Conservation (phyloP, 768 basidiomycete genomes). For the Leccinum disarticulatum region DNA sequence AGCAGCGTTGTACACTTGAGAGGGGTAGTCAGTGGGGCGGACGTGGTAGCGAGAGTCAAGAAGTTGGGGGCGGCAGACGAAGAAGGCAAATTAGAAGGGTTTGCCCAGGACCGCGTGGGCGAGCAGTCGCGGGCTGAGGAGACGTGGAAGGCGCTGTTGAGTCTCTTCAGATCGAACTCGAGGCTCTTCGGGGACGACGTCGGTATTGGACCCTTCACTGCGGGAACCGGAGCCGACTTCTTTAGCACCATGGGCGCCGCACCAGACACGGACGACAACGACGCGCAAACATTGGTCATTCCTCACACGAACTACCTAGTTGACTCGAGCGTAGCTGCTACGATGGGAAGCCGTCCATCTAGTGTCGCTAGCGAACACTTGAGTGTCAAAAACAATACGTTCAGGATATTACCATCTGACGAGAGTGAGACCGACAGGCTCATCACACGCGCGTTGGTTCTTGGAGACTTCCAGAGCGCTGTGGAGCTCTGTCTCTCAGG, state of each 20-base stretch:
- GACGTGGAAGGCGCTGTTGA: constrained; percentile 86
- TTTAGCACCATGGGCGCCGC: constrained; percentile 75
- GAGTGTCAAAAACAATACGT: constrained; percentile 72
- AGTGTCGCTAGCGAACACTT: constrained; percentile 55
- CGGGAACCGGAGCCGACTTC: constrained; percentile 69
- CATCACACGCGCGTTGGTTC: constrained; percentile 88
- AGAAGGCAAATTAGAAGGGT: constrained; percentile 53
- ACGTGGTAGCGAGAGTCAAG: constrained; percentile 71
- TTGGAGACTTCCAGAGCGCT: constrained; percentile 94
- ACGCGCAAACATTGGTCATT: constrained; percentile 47
- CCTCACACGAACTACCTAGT: constrained; percentile 79
- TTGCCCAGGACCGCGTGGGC: constrained; percentile 59
- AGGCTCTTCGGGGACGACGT: constrained; percentile 83
- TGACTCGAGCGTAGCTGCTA: constrained; percentile 93
- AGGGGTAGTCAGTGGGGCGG: constrained; percentile 72
- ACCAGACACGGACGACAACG: constrained; percentile 40
- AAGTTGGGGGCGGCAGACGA: constrained; percentile 64
- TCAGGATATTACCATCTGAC: constrained; percentile 86
- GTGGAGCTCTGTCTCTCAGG: constrained; percentile 88
- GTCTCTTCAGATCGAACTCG: constrained; percentile 86
- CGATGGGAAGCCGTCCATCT: constrained; percentile 87
- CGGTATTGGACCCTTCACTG: constrained; percentile 57
- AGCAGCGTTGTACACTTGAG: constrained; percentile 79
- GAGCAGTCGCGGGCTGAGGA: constrained; percentile 40
- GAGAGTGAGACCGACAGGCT: constrained; percentile 87